A percentile compares a stretch with the other conserved stretches of the same genome.
These are phyloP conservation scores for Lactifluus rugatus DNA, from an alignment of 768 basidiomycete genomes.

Conservation along the genomic window DNA sequence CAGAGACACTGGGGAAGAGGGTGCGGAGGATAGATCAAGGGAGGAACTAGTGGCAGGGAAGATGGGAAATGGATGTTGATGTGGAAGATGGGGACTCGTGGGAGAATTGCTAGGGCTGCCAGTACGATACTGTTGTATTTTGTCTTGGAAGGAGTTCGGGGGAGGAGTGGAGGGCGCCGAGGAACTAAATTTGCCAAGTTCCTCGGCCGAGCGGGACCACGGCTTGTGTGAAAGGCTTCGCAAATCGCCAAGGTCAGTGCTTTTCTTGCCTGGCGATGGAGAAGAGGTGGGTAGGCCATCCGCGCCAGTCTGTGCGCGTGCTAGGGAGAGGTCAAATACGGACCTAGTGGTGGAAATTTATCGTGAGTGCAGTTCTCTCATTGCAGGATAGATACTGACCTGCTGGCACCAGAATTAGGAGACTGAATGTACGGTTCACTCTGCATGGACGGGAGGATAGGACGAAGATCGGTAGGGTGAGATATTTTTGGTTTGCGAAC, in stretches of 20 bases:
- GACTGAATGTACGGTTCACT: constrained; percentile 36
- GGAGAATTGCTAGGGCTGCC: constrained; percentile 29
- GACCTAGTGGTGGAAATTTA: constrained; percentile 36
- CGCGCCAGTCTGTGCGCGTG: constrained; percentile 34
- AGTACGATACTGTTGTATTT: constrained; percentile 56
- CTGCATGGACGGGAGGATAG: constrained; percentile 42
- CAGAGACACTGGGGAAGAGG: constrained; percentile 25
- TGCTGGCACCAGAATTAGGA: constrained; percentile 33
- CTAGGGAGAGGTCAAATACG: constrained; percentile 49
- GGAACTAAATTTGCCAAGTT: constrained; percentile 48
- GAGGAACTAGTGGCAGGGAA: constrained; percentile 20
- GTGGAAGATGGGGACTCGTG: constrained; percentile 17
- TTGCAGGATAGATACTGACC: constrained; percentile 32
- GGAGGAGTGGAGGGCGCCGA: constrained; percentile 29
- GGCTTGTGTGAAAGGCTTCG: constrained; percentile 57
- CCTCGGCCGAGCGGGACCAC: constrained; percentile 77
- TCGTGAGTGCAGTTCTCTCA: neutral
- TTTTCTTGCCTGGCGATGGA: constrained; percentile 26
- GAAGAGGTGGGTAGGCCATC: constrained; percentile 29
- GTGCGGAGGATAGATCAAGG: constrained; percentile 8
- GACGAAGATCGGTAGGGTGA: constrained; percentile 72
- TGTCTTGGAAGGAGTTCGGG: constrained; percentile 47
- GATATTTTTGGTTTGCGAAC: constrained; percentile 70
- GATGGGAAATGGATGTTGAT: constrained; percentile 28
- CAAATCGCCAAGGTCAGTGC: constrained; percentile 50